These are phyloP conservation scores for Hortaea werneckii DNA, from an alignment of 2,329 filamentous ascomycete genomes.

Conservation along the genomic window DNA sequence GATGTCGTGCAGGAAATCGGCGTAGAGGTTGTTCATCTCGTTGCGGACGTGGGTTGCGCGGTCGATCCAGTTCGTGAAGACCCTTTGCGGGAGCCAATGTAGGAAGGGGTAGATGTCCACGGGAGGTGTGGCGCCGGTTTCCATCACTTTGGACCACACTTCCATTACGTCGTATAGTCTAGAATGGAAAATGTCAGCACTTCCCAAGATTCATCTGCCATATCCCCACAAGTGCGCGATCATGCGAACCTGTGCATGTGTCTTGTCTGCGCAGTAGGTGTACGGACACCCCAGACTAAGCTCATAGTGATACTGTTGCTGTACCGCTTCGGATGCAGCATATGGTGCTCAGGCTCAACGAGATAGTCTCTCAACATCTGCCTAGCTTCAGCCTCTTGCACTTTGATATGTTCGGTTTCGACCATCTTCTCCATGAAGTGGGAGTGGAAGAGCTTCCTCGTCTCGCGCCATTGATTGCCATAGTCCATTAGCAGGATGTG, in stretches of 20 bases:
- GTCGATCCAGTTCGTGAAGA: conserved; percentile 32
- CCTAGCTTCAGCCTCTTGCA: conserved; percentile 39
- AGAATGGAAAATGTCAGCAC: not conserved
- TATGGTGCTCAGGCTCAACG: conserved; percentile 31
- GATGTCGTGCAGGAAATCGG: conserved; percentile 27
- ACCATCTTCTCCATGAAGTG: conserved; percentile 33
- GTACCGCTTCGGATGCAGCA: conserved; percentile 39
- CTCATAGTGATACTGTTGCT: conserved; percentile 41
- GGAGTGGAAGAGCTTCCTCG: conserved; percentile 38
- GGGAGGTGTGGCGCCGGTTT: conserved; percentile 40
- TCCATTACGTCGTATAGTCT: conserved; percentile 34
- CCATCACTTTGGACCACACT: conserved; percentile 35
- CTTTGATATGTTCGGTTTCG: conserved; percentile 32
- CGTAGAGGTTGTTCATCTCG: conserved; percentile 35
- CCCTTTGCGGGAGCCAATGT: conserved; percentile 31
- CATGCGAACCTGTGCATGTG: conserved; percentile 11
- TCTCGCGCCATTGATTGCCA: conserved; percentile 34
- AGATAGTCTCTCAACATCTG: conserved; percentile 40
- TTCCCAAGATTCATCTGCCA: too few species aligned
- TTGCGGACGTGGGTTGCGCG: conserved; percentile 29
- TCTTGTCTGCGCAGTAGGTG: conserved; percentile 12
- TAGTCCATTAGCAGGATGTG: conserved; percentile 41
- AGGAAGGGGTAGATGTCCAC: conserved; percentile 40
- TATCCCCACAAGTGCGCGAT: too few species aligned
- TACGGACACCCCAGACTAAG: conserved; percentile 23